phyloP scores from a whole-genome alignment of 177 flowering plant genomes.

The Telopea speciosissima region DNA sequence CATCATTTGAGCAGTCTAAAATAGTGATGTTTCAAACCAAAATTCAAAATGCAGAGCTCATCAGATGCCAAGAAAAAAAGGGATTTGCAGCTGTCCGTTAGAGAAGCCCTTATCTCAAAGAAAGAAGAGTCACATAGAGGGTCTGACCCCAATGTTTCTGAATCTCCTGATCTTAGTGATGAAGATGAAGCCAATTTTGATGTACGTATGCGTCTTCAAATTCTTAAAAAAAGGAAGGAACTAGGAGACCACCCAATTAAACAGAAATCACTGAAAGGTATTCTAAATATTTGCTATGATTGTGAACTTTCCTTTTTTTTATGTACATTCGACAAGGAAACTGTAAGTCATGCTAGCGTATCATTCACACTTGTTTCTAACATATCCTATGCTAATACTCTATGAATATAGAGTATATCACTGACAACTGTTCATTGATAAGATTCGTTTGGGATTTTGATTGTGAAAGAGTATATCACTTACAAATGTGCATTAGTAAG shows the following conservation, averaged over 20 bases:
- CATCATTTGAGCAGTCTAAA: not conserved
- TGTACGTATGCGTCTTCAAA: constrained; percentile 75
- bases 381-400: not conserved
- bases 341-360: not conserved
- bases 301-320: not conserved
- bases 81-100: constrained; percentile 60
- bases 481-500: no score
- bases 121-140: constrained; percentile 43
- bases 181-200: constrained; percentile 85
- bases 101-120: constrained; percentile 68
- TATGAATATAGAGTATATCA: no score
- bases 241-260: constrained; percentile 55
- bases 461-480: no score
- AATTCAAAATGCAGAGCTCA: constrained; percentile 37
- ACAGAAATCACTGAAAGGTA: constrained; percentile 47
- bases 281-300: not conserved
- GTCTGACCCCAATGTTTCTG: constrained; percentile 25
- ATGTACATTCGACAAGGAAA: not conserved
- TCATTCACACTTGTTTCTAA: not conserved
- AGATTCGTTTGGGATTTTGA: no score
- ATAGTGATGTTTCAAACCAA: not conserved
- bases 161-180: constrained; percentile 40
- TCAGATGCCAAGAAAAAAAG: constrained; percentile 38
- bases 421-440: no score
- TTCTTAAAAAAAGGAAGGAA: constrained; percentile 64